Evolutionary conservation across 495 filamentous ascomycete species (phyloP).

Genomic region (Penicillium arizonense): DNA sequence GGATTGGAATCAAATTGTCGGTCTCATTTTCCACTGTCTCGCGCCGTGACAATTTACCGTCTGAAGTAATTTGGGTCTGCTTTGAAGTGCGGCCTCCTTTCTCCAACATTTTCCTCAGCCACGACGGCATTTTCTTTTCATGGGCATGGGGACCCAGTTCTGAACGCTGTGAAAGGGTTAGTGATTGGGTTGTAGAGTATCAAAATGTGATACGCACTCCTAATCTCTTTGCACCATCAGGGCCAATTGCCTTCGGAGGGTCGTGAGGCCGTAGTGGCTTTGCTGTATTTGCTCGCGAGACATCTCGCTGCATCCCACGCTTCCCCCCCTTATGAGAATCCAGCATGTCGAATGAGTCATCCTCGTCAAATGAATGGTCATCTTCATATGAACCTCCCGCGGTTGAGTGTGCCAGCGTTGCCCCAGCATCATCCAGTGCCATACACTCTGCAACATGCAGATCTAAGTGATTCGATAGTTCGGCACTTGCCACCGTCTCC

Average conservation of each 20-base stretch:
- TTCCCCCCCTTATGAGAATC: constrained; percentile 12
- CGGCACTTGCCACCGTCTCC: constrained; percentile 57
- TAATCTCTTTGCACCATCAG: constrained; percentile 31
- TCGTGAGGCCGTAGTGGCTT: constrained; percentile 13
- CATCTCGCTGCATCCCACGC: constrained; percentile 12
- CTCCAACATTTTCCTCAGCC: constrained; percentile 69
- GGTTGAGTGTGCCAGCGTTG: not conserved
- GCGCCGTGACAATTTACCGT: constrained; percentile 46
- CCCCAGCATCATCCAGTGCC: constrained; percentile 42
- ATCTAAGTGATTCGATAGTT: constrained; percentile 72
- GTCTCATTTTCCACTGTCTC: constrained; percentile 60
- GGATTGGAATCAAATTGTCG: constrained; percentile 66
- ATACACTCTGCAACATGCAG: constrained; percentile 64
- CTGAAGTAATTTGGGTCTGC: constrained; percentile 51
- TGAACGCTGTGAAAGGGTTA: constrained; percentile 31
- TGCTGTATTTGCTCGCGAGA: constrained; percentile 7
- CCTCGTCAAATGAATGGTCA: constrained; percentile 10
- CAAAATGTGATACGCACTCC: constrained; percentile 33
- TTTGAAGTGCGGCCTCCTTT: constrained; percentile 57
- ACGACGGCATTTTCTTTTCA: constrained; percentile 84
- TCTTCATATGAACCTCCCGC: constrained; percentile 1
- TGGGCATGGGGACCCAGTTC: constrained; percentile 85
- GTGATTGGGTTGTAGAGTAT: not conserved
- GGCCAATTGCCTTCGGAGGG: constrained; percentile 5
- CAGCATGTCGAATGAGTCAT: constrained; percentile 7